A percentile compares a stretch with the other conserved stretches of the same genome.
Conservation (phyloP, 2,329 filamentous ascomycete genomes). For the Colletotrichum sublineola region DNA sequence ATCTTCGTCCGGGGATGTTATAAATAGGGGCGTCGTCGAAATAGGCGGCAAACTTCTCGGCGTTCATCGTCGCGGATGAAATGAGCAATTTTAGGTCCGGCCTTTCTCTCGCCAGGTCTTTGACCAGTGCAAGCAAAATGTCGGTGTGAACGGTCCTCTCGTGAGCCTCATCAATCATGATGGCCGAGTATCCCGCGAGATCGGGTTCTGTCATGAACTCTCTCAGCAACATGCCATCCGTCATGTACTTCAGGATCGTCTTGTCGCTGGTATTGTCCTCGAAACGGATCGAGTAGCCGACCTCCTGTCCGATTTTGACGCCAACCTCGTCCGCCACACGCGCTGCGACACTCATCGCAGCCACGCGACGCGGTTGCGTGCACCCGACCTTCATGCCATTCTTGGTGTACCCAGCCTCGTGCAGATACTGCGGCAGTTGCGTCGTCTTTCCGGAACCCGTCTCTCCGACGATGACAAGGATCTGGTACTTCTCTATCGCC, state of each 20-base stretch:
- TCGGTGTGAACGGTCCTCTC: conserved; percentile 93
- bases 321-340: conserved; percentile 96
- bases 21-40: conserved; percentile 95
- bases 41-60: conserved; percentile 90
- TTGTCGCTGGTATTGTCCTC: conserved; percentile 93
- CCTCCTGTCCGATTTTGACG: conserved; percentile 89
- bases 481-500: conserved; percentile 88
- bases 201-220: conserved; percentile 93
- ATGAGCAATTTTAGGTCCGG: conserved; percentile 92
- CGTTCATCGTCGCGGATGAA: conserved; percentile 94
- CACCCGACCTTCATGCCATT: conserved; percentile 88
- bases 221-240: conserved; percentile 92
- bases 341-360: conserved; percentile 96
- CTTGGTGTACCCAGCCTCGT: conserved; percentile 91
- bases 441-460: conserved; percentile 97
- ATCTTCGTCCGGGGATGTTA: conserved; percentile 90
- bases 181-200: conserved; percentile 82
- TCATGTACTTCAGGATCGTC: conserved; percentile 95
- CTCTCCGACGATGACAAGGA: conserved; percentile 93
- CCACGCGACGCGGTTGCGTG: conserved; percentile 94
- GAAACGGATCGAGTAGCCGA: conserved; percentile 95
- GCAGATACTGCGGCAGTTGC: conserved; percentile 92
- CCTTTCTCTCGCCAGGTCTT: conserved; percentile 86
- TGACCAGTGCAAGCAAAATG: conserved; percentile 87
- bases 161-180: conserved; percentile 99